These are phyloP conservation scores for Thermoascus crustaceus DNA, from an alignment of 2,329 filamentous ascomycete species.

Conservation along the genomic window DNA sequence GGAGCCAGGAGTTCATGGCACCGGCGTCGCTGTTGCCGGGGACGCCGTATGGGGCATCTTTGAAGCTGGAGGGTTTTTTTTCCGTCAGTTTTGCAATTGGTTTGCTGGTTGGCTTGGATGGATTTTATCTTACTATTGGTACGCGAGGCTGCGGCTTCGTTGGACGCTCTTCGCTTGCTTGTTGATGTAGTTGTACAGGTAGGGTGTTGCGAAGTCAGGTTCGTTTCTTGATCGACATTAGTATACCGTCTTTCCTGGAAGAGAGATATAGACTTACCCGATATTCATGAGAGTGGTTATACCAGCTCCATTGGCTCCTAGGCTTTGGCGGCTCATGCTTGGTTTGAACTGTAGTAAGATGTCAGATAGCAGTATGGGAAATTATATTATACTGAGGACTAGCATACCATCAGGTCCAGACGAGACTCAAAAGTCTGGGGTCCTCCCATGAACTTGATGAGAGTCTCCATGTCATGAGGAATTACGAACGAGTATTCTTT, in stretches of 20 bases:
- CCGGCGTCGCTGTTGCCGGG: constrained; percentile 63
- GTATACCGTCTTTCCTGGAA: not conserved
- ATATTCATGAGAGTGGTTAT: constrained; percentile 51
- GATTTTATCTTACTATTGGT: constrained; percentile 36
- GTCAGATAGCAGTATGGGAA: constrained; percentile 1
- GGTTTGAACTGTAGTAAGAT: constrained; percentile 35
- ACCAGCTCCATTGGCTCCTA: constrained; percentile 24
- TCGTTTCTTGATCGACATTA: constrained; percentile 48
- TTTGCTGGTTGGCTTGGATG: not conserved
- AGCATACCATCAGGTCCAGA: constrained; percentile 46
- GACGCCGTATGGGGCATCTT: constrained; percentile 46
- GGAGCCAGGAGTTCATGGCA: constrained; percentile 43
- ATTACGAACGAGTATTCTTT: constrained; percentile 57
- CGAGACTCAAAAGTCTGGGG: constrained; percentile 46
- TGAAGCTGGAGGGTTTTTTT: constrained; percentile 44
- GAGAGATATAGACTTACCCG: constrained; percentile 11
- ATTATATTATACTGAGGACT: not conserved
- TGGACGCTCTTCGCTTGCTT: constrained; percentile 57
- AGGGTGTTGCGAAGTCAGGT: constrained; percentile 58
- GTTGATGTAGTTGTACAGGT: constrained; percentile 61
- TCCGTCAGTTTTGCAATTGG: not conserved
- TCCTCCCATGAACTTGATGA: constrained; percentile 50
- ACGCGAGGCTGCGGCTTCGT: constrained; percentile 50
- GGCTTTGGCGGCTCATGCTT: constrained; percentile 20
- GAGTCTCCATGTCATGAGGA: constrained; percentile 53